Evolutionary conservation across 257 asterid genomes (phyloP), one percentile per base, ranked within the genome.

Genomic region (Gentiana straminea): DNA sequence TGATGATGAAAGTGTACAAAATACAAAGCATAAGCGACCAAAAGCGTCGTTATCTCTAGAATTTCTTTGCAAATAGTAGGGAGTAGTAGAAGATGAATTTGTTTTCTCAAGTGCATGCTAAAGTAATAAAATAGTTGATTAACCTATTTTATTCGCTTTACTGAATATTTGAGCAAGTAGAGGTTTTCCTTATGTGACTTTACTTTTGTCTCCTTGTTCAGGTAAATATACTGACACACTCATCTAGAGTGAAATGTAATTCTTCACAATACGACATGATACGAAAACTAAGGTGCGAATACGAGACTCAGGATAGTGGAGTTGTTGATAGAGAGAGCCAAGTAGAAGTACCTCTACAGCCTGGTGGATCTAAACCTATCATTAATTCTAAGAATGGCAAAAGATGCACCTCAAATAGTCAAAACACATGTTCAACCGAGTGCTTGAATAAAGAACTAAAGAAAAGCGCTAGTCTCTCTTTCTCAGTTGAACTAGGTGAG

Each of bases 191-290:
- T 55, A 44, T 41, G 46, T 36, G 9, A 34, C 55, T 45, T 64
- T 54, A 56, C 46, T 68, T 49, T 68, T 60, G 45, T 52, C 62
- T 38, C 11, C 70, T 54, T 71, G 34, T 74, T 64, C 86, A 85
- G 97, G 95, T 85, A 68, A 86, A 89, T 64, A 82, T 88, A 72
- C 62, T 84, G 80, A 88, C 84, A 12, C 95, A 85, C 62, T 45
- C 83, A 41, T 62, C 75, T 24, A 75, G 70, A 73, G 84, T 69
- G 73, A 69, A 58, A 54, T 12, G 70, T 56, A 49, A 68, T 64
- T 13, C 73, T 2, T 12, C 68, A 72, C 73, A 73, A 65, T 64
- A 56, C 44, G 64, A 61, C 68, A 66, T 1, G 48, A 62, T 75
- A 49, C 39, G 58, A 37, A 68, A 72, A 49, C 53, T 75, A 57